Evolutionary conservation across 2,329 filamentous ascomycete species (phyloP).

Genomic region (Penicillium sclerotigenum): DNA sequence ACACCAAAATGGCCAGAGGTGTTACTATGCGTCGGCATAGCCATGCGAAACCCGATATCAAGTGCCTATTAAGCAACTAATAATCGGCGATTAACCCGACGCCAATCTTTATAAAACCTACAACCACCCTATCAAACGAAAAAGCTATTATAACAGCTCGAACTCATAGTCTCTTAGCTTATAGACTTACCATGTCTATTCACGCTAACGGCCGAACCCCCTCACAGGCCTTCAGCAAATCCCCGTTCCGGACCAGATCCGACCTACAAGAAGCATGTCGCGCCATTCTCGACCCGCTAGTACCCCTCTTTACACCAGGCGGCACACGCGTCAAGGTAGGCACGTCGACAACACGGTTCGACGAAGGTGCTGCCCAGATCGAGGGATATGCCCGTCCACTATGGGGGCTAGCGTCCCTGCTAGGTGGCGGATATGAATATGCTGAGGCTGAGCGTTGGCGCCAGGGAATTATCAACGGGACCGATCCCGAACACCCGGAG

Average conservation of each 20-base stretch:
- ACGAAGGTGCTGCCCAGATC: conserved; percentile 72
- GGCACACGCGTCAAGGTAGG: conserved; percentile 66
- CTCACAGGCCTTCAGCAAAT: conserved; percentile 29
- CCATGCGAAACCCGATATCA: neutral
- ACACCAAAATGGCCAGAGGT: neutral
- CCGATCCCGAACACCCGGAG: conserved; percentile 65
- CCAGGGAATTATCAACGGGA: conserved; percentile 67
- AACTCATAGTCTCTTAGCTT: neutral
- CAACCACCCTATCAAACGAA: neutral
- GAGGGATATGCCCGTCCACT: conserved; percentile 73
- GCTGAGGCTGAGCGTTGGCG: conserved; percentile 64
- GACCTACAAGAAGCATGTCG: conserved; percentile 58
- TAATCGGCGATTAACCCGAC: neutral
- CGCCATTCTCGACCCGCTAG: conserved; percentile 66
- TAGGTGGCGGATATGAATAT: conserved; percentile 67
- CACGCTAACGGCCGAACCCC: conserved; percentile 31
- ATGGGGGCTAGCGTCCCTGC: conserved; percentile 69
- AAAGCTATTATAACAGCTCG: neutral
- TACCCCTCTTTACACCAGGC: conserved; percentile 66
- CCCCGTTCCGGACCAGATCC: conserved; percentile 26
- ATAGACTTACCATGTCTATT: conserved; percentile 24
- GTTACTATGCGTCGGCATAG: neutral
- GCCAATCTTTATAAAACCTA: neutral
- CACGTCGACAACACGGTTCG: conserved; percentile 71
- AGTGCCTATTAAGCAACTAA: neutral